These are phyloP conservation scores for Fusarium verrucosum DNA, from an alignment of 2,329 filamentous ascomycete genomes.

Conservation along the genomic window DNA sequence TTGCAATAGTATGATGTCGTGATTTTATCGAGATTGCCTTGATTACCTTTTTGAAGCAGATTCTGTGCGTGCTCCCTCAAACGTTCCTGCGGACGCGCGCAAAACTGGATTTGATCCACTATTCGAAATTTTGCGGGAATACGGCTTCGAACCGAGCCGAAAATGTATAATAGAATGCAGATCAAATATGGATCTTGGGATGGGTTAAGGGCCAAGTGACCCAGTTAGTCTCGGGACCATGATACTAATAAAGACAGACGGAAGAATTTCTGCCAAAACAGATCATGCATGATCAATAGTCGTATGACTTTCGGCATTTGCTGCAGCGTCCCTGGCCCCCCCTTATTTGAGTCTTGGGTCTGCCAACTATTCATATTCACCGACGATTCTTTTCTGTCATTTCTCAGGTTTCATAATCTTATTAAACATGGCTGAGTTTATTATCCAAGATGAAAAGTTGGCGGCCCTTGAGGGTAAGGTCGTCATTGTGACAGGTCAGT, in stretches of 20 bases:
- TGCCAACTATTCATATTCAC: background rate
- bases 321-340: background rate
- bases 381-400: background rate
- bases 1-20: too few relatives aligned
- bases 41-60: too few relatives aligned
- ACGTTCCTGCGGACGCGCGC: too few relatives aligned
- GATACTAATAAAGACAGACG: background rate
- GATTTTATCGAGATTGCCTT: too few relatives aligned
- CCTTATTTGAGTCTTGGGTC: background rate
- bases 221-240: background rate
- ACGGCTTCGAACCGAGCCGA: background rate
- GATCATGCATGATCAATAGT: background rate
- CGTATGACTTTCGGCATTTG: background rate
- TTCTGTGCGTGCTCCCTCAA: too few relatives aligned
- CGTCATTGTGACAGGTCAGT: slow-evolving; percentile 58
- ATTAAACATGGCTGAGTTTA: slow-evolving; percentile 57
- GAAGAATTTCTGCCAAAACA: background rate
- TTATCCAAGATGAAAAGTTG: slow-evolving; percentile 57
- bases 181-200: background rate
- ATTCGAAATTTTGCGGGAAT: background rate
- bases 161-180: too few relatives aligned
- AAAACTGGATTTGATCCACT: too few relatives aligned
- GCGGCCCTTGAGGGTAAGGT: slow-evolving; percentile 58
- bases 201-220: background rate
- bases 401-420: slow-evolving; percentile 7